phyloP scores from a whole-genome alignment of 1,284 basidiomycete species.

The Fomitopsis schrenkii region DNA sequence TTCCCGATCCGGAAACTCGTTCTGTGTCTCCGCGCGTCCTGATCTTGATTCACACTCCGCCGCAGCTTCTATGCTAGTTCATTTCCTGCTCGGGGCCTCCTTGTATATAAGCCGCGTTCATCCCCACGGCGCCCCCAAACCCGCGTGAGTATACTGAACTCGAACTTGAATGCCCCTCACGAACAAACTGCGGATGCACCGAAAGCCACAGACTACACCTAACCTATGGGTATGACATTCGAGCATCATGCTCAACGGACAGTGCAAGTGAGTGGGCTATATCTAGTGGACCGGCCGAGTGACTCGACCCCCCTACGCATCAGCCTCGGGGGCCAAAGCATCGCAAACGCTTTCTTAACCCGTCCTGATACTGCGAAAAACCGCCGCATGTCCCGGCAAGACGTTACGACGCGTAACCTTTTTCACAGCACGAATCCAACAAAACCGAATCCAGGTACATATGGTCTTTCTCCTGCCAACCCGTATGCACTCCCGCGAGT shows the following conservation, averaged over 20 bases:
- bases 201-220: no score
- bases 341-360: no score
- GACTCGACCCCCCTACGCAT: not conserved
- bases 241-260: no score
- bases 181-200: no score
- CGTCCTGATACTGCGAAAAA: no score
- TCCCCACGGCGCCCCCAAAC: not conserved
- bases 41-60: not conserved
- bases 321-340: no score
- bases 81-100: not conserved
- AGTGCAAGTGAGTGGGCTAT: not conserved
- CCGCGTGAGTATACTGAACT: no score
- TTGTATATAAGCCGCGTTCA: not conserved
- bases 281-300: not conserved
- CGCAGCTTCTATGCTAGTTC: not conserved
- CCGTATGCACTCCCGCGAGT: conserved; percentile 7
- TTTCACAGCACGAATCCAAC: conserved; percentile 1
- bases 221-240: no score
- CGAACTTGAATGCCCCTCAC: no score
- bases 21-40: not conserved
- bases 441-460: not conserved
- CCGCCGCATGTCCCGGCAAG: no score
- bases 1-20: not conserved
- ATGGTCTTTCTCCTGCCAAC: conserved; percentile 3
- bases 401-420: no score